These are phyloP conservation scores for Conticribra guillardii DNA, from an alignment of 108 stramenopile genomes.

Conservation along the genomic window DNA sequence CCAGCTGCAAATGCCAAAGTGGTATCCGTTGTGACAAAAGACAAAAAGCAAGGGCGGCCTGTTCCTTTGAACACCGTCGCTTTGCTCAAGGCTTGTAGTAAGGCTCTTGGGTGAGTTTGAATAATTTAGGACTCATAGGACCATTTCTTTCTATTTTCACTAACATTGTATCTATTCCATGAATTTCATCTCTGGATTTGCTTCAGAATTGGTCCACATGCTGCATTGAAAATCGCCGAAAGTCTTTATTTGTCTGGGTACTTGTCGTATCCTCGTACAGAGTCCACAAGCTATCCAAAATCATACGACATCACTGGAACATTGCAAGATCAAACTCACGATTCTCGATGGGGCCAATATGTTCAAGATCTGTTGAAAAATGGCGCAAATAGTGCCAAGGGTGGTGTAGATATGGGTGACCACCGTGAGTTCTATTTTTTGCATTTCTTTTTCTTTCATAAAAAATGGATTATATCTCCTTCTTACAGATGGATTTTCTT, in stretches of 20 bases:
- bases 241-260: conserved; percentile 87
- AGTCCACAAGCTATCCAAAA: conserved; percentile 80
- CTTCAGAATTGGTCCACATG: conserved; percentile 87
- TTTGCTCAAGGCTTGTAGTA: conserved; percentile 80
- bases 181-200: no score
- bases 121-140: no score
- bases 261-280: conserved; percentile 86
- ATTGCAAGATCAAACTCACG: conserved; percentile 72
- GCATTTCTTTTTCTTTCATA: not conserved
- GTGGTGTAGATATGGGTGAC: conserved; percentile 90
- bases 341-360: conserved; percentile 78
- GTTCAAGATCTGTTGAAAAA: conserved; percentile 63
- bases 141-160: no score
- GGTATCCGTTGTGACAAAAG: conserved; percentile 65
- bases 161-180: no score
- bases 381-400: conserved; percentile 59
- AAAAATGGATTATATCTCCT: not conserved
- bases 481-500: no score
- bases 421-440: conserved; percentile 44
- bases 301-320: conserved; percentile 83
- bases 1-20: conserved; percentile 55
- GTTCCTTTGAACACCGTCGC: conserved; percentile 82
- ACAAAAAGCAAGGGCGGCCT: conserved; percentile 88
- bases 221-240: conserved; percentile 78
- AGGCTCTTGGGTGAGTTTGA: no score